Base-by-base conservation (phyloP, 2,329 filamentous ascomycete genomes). In the Paraphoma chrysanthemicola region DNA sequence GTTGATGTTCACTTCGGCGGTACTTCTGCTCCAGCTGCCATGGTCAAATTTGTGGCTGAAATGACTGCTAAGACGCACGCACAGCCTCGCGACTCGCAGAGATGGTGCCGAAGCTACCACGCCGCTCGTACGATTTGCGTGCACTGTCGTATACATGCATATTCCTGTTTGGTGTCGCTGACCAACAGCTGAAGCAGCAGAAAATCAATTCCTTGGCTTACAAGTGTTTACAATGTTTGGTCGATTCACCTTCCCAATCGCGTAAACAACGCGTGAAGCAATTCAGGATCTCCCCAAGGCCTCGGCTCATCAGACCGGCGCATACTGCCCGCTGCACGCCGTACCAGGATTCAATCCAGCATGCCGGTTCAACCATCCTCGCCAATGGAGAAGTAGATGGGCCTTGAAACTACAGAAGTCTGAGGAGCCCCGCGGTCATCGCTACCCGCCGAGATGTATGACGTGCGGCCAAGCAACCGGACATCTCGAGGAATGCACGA, bases 401-500 rank as follows among this genome's bases (percentile, higher is more conserved):
- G 17, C 53, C 28, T 23, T 62, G 51, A 63, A 57, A 53, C 54
- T 51, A 48, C 36, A 43, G 54, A 33, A 46, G 51, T 53, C 53
- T 56, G 53, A 44, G 53, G 52, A 44, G 42, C 46, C 50, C 54
- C 54, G 54, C 52, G 17, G 16, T 56, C 29, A 45, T 47, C 44
- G 23, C 6, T 56, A 29, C 44, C 36, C n/a, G 49, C 49, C 49
- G 10, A 16, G 17, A 42, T 42, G 36, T 45, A 28, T 31, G 51
- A 17, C 57, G 62, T 60, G 54, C 54, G 48, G 60, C 62, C 62
- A 69, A 68, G 63, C 55, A 48, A 51, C 17, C 39, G 39, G 39
- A 42, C 16, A 44, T 49, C 53, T 53, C 56, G 52, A 50, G 56
- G 57, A 66, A 60, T 61, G 63, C 53, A 53, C 44, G 43, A 56